A percentile compares a stretch with the other conserved stretches of the same genome.
phyloP scores from a whole-genome alignment of 75 land plant species.

The Azolla pinnata region DNA sequence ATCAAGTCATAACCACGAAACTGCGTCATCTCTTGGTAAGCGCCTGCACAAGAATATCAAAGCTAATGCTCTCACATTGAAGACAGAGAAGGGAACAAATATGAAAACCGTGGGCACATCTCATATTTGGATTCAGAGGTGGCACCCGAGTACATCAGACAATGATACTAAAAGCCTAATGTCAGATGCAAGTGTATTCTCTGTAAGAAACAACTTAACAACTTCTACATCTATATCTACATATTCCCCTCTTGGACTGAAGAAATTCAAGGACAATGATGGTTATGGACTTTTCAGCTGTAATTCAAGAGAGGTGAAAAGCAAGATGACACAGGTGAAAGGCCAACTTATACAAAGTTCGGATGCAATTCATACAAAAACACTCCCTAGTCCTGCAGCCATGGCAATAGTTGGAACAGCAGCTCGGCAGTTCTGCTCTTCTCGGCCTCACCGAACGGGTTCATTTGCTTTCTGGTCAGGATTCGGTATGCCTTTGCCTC shows the following conservation, averaged over 20 bases:
- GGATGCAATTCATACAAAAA: neutral
- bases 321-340: too few species aligned
- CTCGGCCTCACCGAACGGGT: conserved; percentile 3
- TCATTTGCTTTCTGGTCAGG: conserved; percentile 10
- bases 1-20: too few species aligned
- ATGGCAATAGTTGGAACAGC: conserved; percentile 19
- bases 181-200: neutral
- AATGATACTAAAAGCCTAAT: neutral
- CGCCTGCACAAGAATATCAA: too few species aligned
- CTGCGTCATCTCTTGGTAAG: too few species aligned
- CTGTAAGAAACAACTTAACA: neutral
- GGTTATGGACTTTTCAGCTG: neutral
- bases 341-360: neutral
- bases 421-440: conserved; percentile 1
- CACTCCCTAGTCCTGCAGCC: conserved; percentile 15
- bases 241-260: neutral
- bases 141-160: neutral
- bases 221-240: neutral
- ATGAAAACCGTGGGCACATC: too few species aligned
- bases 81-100: too few species aligned
- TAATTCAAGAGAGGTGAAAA: too few species aligned
- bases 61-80: too few species aligned
- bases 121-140: neutral
- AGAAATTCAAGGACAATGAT: neutral
- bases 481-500: neutral